These are phyloP conservation scores for Prinsepia uniflora DNA, from an alignment of 306 rosid species.

Conservation along the genomic window DNA sequence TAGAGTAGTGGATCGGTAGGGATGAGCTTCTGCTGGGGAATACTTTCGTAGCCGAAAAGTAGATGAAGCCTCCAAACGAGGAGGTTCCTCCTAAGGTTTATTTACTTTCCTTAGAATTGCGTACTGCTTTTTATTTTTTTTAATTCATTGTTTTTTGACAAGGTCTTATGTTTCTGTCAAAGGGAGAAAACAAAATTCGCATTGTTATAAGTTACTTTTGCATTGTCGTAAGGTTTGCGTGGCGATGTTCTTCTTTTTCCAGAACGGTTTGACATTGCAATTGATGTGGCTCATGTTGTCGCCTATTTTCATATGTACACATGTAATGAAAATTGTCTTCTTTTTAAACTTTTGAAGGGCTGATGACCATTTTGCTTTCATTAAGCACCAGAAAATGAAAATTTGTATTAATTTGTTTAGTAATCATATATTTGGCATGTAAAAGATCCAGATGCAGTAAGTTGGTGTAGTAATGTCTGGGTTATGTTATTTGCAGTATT, in stretches of 20 bases:
- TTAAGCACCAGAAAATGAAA: too few species aligned
- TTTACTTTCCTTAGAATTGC: conserved; percentile 10
- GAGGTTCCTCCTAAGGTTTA: conserved; percentile 81
- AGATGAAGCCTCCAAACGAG: conserved; percentile 61
- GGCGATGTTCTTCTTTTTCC: conserved; percentile 67
- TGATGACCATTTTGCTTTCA: too few species aligned
- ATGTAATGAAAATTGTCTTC: conserved; percentile 33
- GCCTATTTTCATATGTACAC: conserved; percentile 95
- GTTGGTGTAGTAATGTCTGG: too few species aligned
- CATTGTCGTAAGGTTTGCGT: conserved; percentile 38
- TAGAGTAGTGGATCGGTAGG: conserved; percentile 68
- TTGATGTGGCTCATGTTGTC: conserved; percentile 91
- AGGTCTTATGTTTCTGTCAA: background rate
- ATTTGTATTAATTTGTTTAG: too few species aligned
- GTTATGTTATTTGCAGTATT: too few species aligned
- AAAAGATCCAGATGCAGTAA: too few species aligned
- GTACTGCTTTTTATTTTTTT: background rate
- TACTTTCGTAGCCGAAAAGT: conserved; percentile 50
- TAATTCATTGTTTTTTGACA: background rate
- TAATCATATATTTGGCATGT: too few species aligned
- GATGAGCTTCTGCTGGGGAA: conserved; percentile 77
- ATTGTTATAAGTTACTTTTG: too few species aligned
- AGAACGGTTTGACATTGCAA: conserved; percentile 78
- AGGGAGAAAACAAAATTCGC: too few species aligned
- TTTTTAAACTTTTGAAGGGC: too few species aligned